These are phyloP conservation scores for Saccharomycopsis olivae DNA, from an alignment of 805 yeast genomes.

Conservation along the genomic window DNA sequence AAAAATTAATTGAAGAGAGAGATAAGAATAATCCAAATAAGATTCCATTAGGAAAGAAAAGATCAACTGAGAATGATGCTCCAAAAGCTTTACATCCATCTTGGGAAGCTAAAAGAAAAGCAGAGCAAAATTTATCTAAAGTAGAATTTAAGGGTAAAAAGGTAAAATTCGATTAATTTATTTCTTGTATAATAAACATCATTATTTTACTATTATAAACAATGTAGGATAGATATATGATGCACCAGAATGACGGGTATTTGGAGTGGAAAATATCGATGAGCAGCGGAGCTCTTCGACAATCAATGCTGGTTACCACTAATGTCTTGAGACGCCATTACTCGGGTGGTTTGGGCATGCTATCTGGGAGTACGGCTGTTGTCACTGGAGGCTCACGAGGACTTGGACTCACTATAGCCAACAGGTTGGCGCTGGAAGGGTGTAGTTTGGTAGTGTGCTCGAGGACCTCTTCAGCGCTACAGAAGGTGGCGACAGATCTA, in stretches of 20 bases:
- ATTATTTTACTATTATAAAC: too few relatives aligned
- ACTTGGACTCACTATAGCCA: slow-evolving; percentile 49
- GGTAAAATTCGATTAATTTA: slow-evolving; percentile 49
- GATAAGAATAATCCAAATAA: slow-evolving; percentile 27
- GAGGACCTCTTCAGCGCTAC: slow-evolving; percentile 31
- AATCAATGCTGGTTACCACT: too few relatives aligned
- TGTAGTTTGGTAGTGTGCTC: slow-evolving; percentile 42
- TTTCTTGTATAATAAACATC: too few relatives aligned
- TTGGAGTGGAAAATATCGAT: too few relatives aligned
- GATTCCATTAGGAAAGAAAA: slow-evolving; percentile 30
- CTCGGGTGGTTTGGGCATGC: too few relatives aligned
- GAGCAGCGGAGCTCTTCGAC: too few relatives aligned
- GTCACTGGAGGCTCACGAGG: slow-evolving; percentile 68
- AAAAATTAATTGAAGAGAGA: slow-evolving; percentile 21
- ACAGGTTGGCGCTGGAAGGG: slow-evolving; percentile 39
- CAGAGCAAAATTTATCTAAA: slow-evolving; percentile 53
- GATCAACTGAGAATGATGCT: slow-evolving; percentile 18
- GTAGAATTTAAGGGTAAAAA: slow-evolving; percentile 79
- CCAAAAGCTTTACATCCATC: slow-evolving; percentile 64
- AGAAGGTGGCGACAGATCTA: slow-evolving; percentile 19
- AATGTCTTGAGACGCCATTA: too few relatives aligned
- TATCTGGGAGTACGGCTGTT: slow-evolving; percentile 30
- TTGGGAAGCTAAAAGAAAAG: slow-evolving; percentile 83
- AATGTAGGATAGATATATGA: too few relatives aligned
- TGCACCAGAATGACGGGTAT: too few relatives aligned